Evolutionary conservation across 352 stramenopile species (phyloP).

Genomic region (Globisporangium emineosum): DNA sequence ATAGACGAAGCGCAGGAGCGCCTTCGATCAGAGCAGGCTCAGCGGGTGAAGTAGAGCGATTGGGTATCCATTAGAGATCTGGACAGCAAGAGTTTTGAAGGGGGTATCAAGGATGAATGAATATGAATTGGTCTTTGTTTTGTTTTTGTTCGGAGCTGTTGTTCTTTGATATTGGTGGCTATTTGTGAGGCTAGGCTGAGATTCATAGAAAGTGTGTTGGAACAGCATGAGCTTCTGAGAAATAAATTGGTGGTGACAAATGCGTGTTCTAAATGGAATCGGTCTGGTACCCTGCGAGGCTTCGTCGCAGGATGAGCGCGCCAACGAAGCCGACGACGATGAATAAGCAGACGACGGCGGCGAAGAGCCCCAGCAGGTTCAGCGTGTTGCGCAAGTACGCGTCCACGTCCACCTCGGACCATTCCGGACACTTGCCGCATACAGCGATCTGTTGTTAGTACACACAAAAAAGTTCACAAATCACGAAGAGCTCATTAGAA

Average conservation of each 20-base stretch:
- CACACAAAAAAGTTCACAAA: slow-evolving; percentile 6
- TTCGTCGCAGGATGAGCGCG: slow-evolving; percentile 68
- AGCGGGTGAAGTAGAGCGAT: slow-evolving; percentile 15
- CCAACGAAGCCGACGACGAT: slow-evolving; percentile 67
- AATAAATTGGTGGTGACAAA: not conserved
- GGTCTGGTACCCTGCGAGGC: slow-evolving; percentile 78
- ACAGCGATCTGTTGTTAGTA: slow-evolving; percentile 40
- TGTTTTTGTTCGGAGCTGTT: not conserved
- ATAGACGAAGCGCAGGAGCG: slow-evolving; percentile 56
- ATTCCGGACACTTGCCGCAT: slow-evolving; percentile 78
- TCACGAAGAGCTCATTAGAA: slow-evolving; percentile 7
- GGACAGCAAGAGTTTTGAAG: not conserved
- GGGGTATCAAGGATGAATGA: slow-evolving; percentile 18
- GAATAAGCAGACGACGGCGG: slow-evolving; percentile 70
- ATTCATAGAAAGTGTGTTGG: not conserved
- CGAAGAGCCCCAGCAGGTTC: slow-evolving; percentile 63
- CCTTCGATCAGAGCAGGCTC: slow-evolving; percentile 36
- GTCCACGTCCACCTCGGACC: slow-evolving; percentile 61
- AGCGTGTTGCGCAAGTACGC: slow-evolving; percentile 63
- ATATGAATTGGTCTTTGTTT: slow-evolving; percentile 21
- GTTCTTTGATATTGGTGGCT: not conserved
- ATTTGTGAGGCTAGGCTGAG: not conserved
- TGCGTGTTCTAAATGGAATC: slow-evolving; percentile 60
- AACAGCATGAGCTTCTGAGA: not conserved
- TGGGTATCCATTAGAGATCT: not conserved